Evolutionary conservation across 2,329 filamentous ascomycete species (phyloP).

Genomic region (Cryphonectria japonica): DNA sequence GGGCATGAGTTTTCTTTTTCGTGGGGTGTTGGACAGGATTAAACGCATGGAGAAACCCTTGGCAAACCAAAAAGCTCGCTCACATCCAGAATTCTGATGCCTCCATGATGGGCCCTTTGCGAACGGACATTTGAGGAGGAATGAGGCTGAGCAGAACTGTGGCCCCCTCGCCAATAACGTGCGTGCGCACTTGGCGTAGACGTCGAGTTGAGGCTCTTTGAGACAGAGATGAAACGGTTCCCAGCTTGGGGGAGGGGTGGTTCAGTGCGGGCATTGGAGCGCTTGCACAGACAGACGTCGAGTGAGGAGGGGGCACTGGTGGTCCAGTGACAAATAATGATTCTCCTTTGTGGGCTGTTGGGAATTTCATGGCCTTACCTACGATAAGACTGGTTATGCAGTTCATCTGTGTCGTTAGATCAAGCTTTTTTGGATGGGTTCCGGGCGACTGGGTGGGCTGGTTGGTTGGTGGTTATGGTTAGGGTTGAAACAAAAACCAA

Average conservation of each 20-base stretch:
- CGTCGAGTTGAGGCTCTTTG: slow-evolving; percentile 18
- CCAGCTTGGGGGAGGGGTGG: not conserved
- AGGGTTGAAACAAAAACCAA: not conserved
- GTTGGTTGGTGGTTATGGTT: not conserved
- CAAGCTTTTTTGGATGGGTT: slow-evolving; percentile 6
- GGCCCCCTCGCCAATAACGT: slow-evolving; percentile 6
- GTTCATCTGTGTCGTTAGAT: not conserved
- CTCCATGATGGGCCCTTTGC: not conserved
- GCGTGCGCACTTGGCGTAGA: not conserved
- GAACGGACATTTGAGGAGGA: not conserved
- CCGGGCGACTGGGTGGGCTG: not conserved
- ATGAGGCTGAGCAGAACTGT: slow-evolving; percentile 6
- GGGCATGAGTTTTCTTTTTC: too few relatives aligned
- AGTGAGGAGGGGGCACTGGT: not conserved
- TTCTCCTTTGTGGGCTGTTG: not conserved
- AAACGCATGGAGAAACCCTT: not conserved
- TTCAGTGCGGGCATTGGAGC: not conserved
- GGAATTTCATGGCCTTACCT: not conserved
- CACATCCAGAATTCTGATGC: not conserved
- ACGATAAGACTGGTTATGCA: not conserved
- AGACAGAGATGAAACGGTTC: slow-evolving; percentile 30
- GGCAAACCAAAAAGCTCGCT: not conserved
- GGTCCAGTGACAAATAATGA: slow-evolving; percentile 23
- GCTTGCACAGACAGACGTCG: slow-evolving; percentile 16
- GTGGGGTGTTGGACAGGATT: too few relatives aligned